Evolutionary conservation across 805 yeast genomes (phyloP).

Genomic region (Zygotorulaspora sp.): DNA sequence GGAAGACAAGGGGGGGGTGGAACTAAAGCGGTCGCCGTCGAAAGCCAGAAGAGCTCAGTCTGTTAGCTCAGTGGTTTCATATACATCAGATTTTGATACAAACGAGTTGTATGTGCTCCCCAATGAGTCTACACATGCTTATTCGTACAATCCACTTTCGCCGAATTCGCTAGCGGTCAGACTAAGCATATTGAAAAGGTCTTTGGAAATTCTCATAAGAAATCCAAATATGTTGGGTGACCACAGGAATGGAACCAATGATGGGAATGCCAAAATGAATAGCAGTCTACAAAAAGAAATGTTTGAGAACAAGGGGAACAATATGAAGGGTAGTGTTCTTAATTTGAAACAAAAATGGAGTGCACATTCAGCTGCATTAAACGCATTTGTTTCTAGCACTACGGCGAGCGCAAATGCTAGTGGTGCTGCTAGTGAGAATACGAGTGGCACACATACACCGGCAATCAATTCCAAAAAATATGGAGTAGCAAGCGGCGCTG

Average conservation of each 20-base stretch:
- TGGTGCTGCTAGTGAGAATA: constrained; percentile 6
- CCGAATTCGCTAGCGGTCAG: constrained; percentile 77
- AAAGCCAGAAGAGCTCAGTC: constrained; percentile 9
- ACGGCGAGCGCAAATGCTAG: constrained; percentile 9
- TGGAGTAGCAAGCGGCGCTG: no score
- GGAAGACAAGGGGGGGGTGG: neutral
- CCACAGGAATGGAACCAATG: constrained; percentile 8
- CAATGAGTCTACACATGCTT: constrained; percentile 76
- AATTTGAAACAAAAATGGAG: constrained; percentile 10
- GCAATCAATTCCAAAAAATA: neutral
- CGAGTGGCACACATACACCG: constrained; percentile 12
- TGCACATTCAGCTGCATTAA: constrained; percentile 26
- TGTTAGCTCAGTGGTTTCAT: constrained; percentile 12
- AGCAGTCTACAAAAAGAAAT: neutral
- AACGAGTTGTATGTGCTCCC: constrained; percentile 60
- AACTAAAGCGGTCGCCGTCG: neutral
- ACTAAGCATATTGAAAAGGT: constrained; percentile 66
- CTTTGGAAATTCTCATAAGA: constrained; percentile 66
- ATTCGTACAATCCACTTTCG: constrained; percentile 76
- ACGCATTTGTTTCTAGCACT: constrained; percentile 30
- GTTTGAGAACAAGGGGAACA: neutral
- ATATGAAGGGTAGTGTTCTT: constrained; percentile 3
- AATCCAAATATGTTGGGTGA: constrained; percentile 43
- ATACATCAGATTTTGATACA: constrained; percentile 26
- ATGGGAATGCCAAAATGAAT: neutral